phyloP scores from a whole-genome alignment of 2,329 filamentous ascomycete species.

The Fusarium solani-melongenae region DNA sequence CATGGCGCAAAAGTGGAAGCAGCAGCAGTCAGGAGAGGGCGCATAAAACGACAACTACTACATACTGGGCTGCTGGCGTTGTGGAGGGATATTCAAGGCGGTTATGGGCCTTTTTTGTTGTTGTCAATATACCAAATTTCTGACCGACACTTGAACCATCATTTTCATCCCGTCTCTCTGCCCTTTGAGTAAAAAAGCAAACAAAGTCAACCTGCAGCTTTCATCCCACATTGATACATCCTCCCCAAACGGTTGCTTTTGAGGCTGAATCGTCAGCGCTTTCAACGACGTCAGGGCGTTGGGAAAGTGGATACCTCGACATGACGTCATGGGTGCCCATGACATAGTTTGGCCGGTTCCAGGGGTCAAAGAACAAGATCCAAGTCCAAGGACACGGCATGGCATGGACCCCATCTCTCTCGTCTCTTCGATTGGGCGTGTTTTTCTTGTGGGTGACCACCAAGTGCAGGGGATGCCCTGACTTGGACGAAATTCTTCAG shows the following conservation, averaged over 20 bases:
- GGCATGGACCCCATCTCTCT: background rate
- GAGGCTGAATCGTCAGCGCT: conserved; percentile 2
- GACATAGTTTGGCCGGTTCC: background rate
- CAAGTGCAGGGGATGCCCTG: background rate
- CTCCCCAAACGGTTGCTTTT: background rate
- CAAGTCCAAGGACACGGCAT: background rate
- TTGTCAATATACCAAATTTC: conserved; percentile 5
- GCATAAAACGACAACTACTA: conserved; percentile 25
- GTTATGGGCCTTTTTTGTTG: background rate
- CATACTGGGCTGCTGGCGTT: background rate
- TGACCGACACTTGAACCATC: background rate
- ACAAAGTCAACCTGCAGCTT: background rate
- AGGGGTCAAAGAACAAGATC: background rate
- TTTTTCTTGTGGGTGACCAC: background rate
- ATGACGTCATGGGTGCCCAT: conserved; percentile 22
- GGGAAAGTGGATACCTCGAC: background rate
- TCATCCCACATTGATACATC: background rate
- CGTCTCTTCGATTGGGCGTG: background rate
- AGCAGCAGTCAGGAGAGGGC: conserved; percentile 61
- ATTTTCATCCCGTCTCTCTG: background rate
- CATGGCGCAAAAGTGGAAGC: conserved; percentile 90
- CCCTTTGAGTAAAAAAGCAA: background rate
- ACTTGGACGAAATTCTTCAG: background rate
- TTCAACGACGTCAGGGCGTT: background rate
- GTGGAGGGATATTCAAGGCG: background rate